These are phyloP conservation scores for Naegleria gruberi DNA, from an alignment of 208 protist species.

Conservation along the genomic window DNA sequence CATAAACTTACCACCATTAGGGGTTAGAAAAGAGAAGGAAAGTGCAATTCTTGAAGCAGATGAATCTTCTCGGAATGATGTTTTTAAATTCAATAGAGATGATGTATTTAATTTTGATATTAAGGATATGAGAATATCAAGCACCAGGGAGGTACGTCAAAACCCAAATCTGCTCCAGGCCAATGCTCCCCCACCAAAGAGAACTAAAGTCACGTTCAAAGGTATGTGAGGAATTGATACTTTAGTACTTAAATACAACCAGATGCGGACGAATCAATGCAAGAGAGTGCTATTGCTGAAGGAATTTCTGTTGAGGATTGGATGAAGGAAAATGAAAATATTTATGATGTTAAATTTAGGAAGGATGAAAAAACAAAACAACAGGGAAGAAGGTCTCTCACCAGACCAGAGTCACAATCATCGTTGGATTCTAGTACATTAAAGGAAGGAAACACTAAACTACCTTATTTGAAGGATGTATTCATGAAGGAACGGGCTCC, in stretches of 20 bases:
- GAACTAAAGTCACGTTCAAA: background rate
- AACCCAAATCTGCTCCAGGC: background rate
- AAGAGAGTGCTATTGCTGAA: slow-evolving; percentile 43
- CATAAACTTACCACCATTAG: background rate
- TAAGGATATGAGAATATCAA: slow-evolving; percentile 27
- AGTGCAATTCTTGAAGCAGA: background rate
- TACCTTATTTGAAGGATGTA: background rate
- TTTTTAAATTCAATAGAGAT: slow-evolving; percentile 29
- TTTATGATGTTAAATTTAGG: no score
- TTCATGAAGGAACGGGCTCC: background rate
- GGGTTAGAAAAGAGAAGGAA: background rate
- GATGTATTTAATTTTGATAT: slow-evolving; percentile 35
- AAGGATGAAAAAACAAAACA: no score
- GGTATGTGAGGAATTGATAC: background rate
- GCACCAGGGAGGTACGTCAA: background rate
- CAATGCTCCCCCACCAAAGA: background rate
- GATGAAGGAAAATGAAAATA: slow-evolving; percentile 56
- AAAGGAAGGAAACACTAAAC: background rate
- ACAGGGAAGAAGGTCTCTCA: background rate
- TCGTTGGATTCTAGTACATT: background rate
- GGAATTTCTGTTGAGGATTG: slow-evolving; percentile 73
- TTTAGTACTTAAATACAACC: no score
- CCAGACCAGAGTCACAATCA: background rate
- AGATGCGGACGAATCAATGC: no score
- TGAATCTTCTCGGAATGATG: background rate